These are phyloP conservation scores for Candolleomyces aberdarensis DNA, from an alignment of 768 basidiomycete species.

Conservation along the genomic window DNA sequence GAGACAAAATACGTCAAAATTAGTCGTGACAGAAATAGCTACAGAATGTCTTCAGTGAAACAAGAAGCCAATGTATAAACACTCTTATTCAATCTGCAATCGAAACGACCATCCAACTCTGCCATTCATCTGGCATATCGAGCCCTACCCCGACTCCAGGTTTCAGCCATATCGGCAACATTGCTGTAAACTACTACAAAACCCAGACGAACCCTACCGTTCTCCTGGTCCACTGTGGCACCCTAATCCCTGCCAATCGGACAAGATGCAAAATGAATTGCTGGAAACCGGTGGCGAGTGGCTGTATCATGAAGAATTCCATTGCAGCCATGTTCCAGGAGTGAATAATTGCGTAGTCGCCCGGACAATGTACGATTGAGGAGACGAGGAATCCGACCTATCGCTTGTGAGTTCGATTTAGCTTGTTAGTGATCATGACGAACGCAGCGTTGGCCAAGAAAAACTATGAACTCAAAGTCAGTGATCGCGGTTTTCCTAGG, in stretches of 20 bases:
- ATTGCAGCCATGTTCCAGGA: slow-evolving; percentile 19
- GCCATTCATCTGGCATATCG: neutral
- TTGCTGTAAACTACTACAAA: slow-evolving; percentile 6
- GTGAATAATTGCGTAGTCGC: slow-evolving; percentile 25
- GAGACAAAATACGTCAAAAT: too few relatives aligned
- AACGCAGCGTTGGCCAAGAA: slow-evolving; percentile 24
- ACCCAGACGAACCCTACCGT: slow-evolving; percentile 13
- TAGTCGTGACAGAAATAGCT: too few relatives aligned
- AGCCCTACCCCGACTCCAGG: slow-evolving; percentile 8
- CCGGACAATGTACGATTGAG: slow-evolving; percentile 23
- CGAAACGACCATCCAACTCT: neutral
- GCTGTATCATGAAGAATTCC: slow-evolving; percentile 27
- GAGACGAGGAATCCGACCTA: slow-evolving; percentile 27
- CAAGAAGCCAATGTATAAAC: neutral
- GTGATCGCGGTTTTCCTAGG: neutral
- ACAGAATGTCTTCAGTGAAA: too few relatives aligned
- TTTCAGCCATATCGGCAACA: slow-evolving; percentile 6
- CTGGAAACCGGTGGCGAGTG: slow-evolving; percentile 26
- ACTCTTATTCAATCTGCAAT: neutral
- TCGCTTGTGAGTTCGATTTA: slow-evolving; percentile 12
- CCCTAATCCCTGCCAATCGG: neutral
- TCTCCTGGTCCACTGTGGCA: neutral
- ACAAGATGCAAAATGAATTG: slow-evolving; percentile 13
- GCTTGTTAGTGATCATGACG: slow-evolving; percentile 12
- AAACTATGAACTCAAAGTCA: slow-evolving; percentile 16